These are phyloP conservation scores for Calonectria pseudoreteaudii DNA, from an alignment of 2,329 filamentous ascomycete genomes.

Conservation along the genomic window DNA sequence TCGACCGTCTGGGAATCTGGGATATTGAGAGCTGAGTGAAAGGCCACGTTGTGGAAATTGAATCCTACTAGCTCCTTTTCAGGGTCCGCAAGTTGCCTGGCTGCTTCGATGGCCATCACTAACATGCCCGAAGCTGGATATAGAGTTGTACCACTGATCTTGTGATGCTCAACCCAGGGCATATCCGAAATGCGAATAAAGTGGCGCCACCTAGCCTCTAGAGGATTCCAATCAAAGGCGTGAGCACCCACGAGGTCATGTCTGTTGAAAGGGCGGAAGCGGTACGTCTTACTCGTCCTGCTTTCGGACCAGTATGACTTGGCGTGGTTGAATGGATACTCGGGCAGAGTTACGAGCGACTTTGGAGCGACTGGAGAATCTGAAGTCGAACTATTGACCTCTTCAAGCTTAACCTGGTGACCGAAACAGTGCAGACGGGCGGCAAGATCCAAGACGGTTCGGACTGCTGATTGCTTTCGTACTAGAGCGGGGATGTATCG, in stretches of 20 bases:
- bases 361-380: not conserved
- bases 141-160: not conserved
- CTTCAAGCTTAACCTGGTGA: not conserved
- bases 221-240: not conserved
- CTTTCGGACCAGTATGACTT: not conserved
- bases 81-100: not conserved
- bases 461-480: not conserved
- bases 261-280: not conserved
- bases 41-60: not conserved
- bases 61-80: not conserved
- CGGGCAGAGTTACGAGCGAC: not conserved
- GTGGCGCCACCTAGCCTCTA: not conserved
- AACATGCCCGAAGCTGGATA: slow-evolving; percentile 7
- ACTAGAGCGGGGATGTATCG: not conserved
- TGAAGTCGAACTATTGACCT: not conserved
- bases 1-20: not conserved
- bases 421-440: not conserved
- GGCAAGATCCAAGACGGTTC: not conserved
- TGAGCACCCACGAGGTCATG: not conserved
- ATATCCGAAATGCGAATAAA: not conserved
- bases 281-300: not conserved
- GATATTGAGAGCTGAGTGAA: not conserved
- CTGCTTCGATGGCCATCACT: slow-evolving; percentile 14
- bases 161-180: slow-evolving; percentile 15
- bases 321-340: not conserved